Conservation (phyloP, 371 early-diverging fungal genomes). For the Mortierella sp. region DNA sequence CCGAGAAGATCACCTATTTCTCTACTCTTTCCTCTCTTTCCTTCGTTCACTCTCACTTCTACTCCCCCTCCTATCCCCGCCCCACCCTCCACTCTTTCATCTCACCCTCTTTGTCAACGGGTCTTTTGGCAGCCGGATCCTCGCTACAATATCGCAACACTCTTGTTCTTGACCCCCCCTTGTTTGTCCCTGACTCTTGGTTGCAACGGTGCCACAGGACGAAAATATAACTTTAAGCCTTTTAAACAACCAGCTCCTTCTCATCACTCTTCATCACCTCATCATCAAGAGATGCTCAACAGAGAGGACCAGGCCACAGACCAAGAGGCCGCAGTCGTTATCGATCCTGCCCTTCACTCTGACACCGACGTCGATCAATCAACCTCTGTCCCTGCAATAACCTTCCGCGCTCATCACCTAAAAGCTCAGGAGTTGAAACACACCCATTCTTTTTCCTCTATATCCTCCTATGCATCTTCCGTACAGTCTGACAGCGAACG, state of each 20-base stretch:
- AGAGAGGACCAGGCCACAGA: not conserved
- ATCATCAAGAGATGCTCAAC: conserved; percentile 7
- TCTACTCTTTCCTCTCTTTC: conserved; percentile 1
- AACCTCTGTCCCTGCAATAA: conserved; percentile 26
- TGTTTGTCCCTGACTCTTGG: not conserved
- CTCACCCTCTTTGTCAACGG: not conserved
- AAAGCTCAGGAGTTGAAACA: conserved; percentile 45
- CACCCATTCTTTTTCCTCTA: conserved; percentile 34
- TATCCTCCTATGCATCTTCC: conserved; percentile 53
- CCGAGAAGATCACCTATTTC: no score
- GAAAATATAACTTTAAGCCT: conserved; percentile 13
- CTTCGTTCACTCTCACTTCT: not conserved
- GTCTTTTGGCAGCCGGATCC: no score
- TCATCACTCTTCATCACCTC: not conserved
- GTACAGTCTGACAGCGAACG: conserved; percentile 19
- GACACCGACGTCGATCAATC: no score
- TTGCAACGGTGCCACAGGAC: not conserved
- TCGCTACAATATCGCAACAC: not conserved
- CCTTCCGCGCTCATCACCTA: conserved; percentile 50
- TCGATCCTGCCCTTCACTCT: conserved; percentile 1
- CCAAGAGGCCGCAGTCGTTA: not conserved
- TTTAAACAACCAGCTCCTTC: conserved; percentile 11
- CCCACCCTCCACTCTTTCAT: not conserved
- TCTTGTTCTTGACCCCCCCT: not conserved
- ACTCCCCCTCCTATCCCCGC: not conserved